Evolutionary conservation across 805 yeast genomes (phyloP), one percentile per base, ranked within the genome.

Genomic region (Yarrowia sp.): DNA sequence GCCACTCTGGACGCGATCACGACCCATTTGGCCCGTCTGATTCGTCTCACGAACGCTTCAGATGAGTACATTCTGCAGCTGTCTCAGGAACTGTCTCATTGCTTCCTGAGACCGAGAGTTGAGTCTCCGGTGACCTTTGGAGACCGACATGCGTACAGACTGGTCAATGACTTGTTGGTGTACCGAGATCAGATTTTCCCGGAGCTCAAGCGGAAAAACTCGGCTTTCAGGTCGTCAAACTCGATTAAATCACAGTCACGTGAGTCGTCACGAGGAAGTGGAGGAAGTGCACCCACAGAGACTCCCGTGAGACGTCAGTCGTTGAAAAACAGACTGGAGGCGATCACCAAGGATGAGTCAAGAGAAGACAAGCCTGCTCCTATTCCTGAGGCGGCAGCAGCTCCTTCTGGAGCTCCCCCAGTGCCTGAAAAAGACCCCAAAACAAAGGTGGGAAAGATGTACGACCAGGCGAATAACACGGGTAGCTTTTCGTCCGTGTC

Each of bases 1-100:
- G 93, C 96, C 1, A 88, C 96, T 0, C 79, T 90, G 64, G 92
- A 88, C 73, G 92, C 92, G 1, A 75, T 90, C n/a, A 81, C 87
- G 42, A 85, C 91, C 1, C 96, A 90, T 74, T 83, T 90, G 73
- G 81, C 82, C 62, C 79, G 96, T 53, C 76, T 90, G 65, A 82
- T 87, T 33, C 75, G 81, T 28, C 82, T 84, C 36, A 74, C 86
- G 50, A 72, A 73, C 31, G 79, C 80, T 1, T 65, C 70, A 14
- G 70, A 67, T 2, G 75, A 71, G 22, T 76, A 75, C 66, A 66
- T 69, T 35, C 68, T 63, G 17, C 76, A 73, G 64, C 78, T 90
- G 31, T 81, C 90, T 5, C 84, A 84, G 67, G 92, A 87, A 69
- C 84, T 89, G 70, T 86, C 90, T 1, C 79, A 79, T 42, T 83